These are phyloP conservation scores for Mesotaenium endlicherianum DNA, from an alignment of 139 green algal species.

Conservation along the genomic window DNA sequence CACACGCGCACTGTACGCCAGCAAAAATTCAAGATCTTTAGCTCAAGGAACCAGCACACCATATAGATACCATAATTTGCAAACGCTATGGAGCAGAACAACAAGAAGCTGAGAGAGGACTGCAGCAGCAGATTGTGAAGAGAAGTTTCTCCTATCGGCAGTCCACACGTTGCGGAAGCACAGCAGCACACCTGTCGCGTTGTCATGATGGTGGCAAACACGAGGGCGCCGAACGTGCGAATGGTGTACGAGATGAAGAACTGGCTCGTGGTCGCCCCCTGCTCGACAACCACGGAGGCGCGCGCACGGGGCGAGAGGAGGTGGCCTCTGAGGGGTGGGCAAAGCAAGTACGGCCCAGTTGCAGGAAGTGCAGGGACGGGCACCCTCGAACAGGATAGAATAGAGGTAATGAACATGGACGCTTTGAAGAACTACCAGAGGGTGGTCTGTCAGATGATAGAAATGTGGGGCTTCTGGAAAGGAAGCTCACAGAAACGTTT, in stretches of 20 bases:
- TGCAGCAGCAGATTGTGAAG: neutral
- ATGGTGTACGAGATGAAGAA: slow-evolving; percentile 84
- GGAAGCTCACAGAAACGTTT: neutral
- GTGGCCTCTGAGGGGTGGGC: too few species aligned
- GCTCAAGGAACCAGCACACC: neutral
- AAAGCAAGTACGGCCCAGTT: too few species aligned
- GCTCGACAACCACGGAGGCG: neutral
- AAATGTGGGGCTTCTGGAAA: neutral
- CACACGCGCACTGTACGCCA: too few species aligned
- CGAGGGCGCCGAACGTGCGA: slow-evolving; percentile 72
- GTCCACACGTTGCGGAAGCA: neutral
- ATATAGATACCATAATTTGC: too few species aligned
- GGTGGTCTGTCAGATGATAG: neutral
- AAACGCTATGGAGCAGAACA: neutral
- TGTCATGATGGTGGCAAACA: slow-evolving; percentile 94
- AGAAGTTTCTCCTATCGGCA: neutral
- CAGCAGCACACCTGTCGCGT: slow-evolving; percentile 58
- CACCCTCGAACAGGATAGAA: neutral
- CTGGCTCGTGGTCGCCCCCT: slow-evolving; percentile 60
- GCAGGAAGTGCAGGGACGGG: neutral
- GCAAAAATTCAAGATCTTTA: too few species aligned
- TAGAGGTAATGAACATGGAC: neutral
- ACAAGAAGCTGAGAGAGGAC: neutral
- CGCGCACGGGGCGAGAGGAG: neutral
- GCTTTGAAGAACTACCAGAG: neutral